Evolutionary conservation across 1,139 yeast species (phyloP).

Genomic region (Yamadazyma oceani): DNA sequence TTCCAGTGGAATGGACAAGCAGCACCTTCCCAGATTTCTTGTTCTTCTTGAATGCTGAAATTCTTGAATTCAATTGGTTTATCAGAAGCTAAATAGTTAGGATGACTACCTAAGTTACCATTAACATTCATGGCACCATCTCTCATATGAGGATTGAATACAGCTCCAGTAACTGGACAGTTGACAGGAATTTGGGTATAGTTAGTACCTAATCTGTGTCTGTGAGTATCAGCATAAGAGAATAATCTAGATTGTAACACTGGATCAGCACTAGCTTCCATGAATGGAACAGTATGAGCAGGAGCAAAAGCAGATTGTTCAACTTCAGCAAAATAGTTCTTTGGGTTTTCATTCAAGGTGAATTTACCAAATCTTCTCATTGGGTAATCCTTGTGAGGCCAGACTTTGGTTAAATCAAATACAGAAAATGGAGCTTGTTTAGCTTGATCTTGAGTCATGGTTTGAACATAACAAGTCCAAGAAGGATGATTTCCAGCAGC

Average conservation of each 20-base stretch:
- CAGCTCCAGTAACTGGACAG: slow-evolving; percentile 54
- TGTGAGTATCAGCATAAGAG: slow-evolving; percentile 84
- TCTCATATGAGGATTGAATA: slow-evolving; percentile 66
- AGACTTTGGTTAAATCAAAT: slow-evolving; percentile 71
- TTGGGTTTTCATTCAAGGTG: slow-evolving; percentile 68
- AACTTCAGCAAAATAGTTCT: slow-evolving; percentile 78
- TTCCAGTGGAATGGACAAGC: slow-evolving; percentile 91
- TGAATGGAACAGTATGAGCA: slow-evolving; percentile 79
- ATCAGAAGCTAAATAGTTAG: slow-evolving; percentile 70
- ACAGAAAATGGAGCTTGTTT: slow-evolving; percentile 61
- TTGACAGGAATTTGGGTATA: slow-evolving; percentile 74
- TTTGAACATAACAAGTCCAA: slow-evolving; percentile 66
- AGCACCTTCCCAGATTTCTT: slow-evolving; percentile 87
- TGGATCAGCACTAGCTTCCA: slow-evolving; percentile 85
- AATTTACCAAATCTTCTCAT: slow-evolving; percentile 72
- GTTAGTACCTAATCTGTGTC: slow-evolving; percentile 62
- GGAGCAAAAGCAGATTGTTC: slow-evolving; percentile 86
- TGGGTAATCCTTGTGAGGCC: slow-evolving; percentile 81
- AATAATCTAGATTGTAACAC: slow-evolving; percentile 82
- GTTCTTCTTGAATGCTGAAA: slow-evolving; percentile 52
- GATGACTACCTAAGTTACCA: slow-evolving; percentile 82
- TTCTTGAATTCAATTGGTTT: slow-evolving; percentile 55
- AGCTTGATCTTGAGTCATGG: slow-evolving; percentile 68
- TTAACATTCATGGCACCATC: slow-evolving; percentile 86
- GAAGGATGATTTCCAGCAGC: slow-evolving; percentile 60